A percentile compares a stretch with the other conserved stretches of the same genome.
Evolutionary conservation across 2,329 filamentous ascomycete genomes (phyloP).

Genomic region (Fusarium albosuccineum): DNA sequence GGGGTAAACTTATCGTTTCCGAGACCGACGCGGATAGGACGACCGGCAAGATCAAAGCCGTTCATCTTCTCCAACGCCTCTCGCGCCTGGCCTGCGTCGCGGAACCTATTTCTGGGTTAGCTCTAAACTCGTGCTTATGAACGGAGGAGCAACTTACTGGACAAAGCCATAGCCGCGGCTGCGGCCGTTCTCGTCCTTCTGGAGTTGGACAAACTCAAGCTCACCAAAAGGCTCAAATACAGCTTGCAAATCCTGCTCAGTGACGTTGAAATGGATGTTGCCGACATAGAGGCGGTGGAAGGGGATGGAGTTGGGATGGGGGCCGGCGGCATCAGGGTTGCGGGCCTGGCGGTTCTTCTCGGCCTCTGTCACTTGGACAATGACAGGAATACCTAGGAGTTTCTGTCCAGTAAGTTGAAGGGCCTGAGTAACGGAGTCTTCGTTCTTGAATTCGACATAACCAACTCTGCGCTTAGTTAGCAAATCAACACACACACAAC

Average conservation of each 20-base stretch:
- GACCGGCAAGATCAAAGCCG: constrained; percentile 96
- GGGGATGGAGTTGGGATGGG: constrained; percentile 84
- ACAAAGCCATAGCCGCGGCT: constrained; percentile 98
- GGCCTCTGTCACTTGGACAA: constrained; percentile 97
- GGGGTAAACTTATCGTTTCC: constrained; percentile 99
- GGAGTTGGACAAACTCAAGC: constrained; percentile 96
- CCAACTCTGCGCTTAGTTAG: constrained; percentile 79
- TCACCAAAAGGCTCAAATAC: constrained; percentile 98
- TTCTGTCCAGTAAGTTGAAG: constrained; percentile 99
- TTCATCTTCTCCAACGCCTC: constrained; percentile 99
- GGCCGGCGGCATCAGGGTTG: constrained; percentile 77
- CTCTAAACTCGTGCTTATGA: neutral
- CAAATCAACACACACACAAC: neutral
- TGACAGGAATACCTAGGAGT: constrained; percentile 97
- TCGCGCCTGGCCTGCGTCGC: constrained; percentile 89
- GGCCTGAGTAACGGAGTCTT: constrained; percentile 92
- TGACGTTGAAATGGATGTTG: constrained; percentile 99
- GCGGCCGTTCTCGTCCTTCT: constrained; percentile 92
- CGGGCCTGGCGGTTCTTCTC: constrained; percentile 99
- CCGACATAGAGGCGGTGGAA: constrained; percentile 99
- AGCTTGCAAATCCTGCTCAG: constrained; percentile 93
- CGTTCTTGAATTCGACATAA: constrained; percentile 98
- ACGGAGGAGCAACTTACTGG: constrained; percentile 75
- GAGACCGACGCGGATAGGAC: constrained; percentile 97
- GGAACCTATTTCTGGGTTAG: constrained; percentile 74